phyloP scores from a whole-genome alignment of 805 yeast species.

The Monosporozyma aquatica region DNA sequence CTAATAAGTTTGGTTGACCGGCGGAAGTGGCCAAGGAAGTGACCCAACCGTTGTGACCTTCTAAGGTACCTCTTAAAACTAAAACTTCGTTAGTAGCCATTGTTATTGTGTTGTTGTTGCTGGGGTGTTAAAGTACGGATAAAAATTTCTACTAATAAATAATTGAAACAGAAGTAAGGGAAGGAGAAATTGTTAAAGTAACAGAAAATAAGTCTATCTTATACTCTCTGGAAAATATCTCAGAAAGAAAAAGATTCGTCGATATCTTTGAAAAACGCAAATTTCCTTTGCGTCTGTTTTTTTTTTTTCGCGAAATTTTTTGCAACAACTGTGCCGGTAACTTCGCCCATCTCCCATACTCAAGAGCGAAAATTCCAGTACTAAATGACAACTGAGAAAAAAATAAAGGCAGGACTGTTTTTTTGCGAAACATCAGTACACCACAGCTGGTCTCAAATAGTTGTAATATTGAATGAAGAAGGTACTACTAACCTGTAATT shows the following conservation, averaged over 20 bases:
- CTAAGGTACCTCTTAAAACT: slow-evolving; percentile 99
- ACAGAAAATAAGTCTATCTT: slow-evolving; percentile 3
- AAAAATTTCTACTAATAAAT: not conserved
- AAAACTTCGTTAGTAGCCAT: slow-evolving; percentile 88
- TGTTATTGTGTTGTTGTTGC: slow-evolving; percentile 13
- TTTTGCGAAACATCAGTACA: not conserved
- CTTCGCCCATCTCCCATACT: slow-evolving; percentile 13
- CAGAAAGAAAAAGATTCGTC: slow-evolving; percentile 2
- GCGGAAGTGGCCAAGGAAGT: slow-evolving; percentile 97
- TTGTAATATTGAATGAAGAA: too few relatives aligned
- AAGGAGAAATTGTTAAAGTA: not conserved
- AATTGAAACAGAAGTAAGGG: not conserved
- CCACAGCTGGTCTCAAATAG: too few relatives aligned
- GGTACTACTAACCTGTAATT: too few relatives aligned
- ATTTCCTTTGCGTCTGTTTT: slow-evolving; percentile 11
- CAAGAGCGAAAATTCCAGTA: slow-evolving; percentile 16
- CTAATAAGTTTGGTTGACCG: slow-evolving; percentile 94
- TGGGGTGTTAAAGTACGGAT: too few relatives aligned
- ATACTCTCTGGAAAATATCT: too few relatives aligned
- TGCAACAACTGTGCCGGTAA: slow-evolving; percentile 20
- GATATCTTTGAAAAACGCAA: slow-evolving; percentile 2
- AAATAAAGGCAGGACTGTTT: not conserved
- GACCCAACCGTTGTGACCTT: slow-evolving; percentile 96
- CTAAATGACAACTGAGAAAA: slow-evolving; percentile 1
- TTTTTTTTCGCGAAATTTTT: slow-evolving; percentile 5